A percentile compares a stretch with the other conserved stretches of the same genome.
These are phyloP conservation scores for Kentomonas sorsogonicus DNA, from an alignment of 208 protist species.

Conservation along the genomic window DNA sequence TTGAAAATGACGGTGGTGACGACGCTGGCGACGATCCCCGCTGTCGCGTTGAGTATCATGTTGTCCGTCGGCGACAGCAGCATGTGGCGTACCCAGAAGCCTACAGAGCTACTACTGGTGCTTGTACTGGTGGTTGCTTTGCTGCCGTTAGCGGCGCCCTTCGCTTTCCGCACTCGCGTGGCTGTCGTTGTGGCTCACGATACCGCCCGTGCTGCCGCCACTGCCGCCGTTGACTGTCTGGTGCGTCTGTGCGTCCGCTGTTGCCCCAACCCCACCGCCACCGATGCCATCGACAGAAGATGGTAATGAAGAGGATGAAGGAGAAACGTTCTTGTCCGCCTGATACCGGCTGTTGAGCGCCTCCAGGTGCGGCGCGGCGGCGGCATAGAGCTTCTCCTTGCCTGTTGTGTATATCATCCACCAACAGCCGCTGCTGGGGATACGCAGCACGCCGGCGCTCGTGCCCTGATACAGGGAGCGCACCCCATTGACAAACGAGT, in stretches of 20 bases:
- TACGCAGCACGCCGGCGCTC: slow-evolving; percentile 49
- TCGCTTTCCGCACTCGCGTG: too few species aligned
- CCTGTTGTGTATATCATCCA: slow-evolving; percentile 75
- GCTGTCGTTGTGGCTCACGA: too few species aligned
- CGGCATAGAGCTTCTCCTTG: slow-evolving; percentile 64
- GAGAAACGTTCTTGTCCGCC: too few species aligned
- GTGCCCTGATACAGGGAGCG: slow-evolving; percentile 67
- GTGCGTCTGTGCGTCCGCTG: too few species aligned
- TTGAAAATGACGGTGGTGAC: slow-evolving; percentile 72
- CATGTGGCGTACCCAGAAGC: slow-evolving; percentile 57
- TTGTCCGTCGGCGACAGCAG: slow-evolving; percentile 80
- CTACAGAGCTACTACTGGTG: background rate
- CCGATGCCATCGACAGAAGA: too few species aligned
- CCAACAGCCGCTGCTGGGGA: slow-evolving; percentile 80
- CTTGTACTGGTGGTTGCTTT: background rate
- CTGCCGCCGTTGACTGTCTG: too few species aligned
- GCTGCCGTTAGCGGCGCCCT: too few species aligned
- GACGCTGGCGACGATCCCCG: slow-evolving; percentile 57
- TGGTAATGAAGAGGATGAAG: too few species aligned
- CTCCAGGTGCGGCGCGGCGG: slow-evolving; percentile 36
- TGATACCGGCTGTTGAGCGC: background rate
- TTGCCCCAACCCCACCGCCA: too few species aligned
- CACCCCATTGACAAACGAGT: slow-evolving; percentile 21
- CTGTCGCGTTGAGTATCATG: slow-evolving; percentile 59
- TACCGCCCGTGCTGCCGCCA: background rate